phyloP scores from a whole-genome alignment of 768 basidiomycete species.

The Phylloporus sp. region DNA sequence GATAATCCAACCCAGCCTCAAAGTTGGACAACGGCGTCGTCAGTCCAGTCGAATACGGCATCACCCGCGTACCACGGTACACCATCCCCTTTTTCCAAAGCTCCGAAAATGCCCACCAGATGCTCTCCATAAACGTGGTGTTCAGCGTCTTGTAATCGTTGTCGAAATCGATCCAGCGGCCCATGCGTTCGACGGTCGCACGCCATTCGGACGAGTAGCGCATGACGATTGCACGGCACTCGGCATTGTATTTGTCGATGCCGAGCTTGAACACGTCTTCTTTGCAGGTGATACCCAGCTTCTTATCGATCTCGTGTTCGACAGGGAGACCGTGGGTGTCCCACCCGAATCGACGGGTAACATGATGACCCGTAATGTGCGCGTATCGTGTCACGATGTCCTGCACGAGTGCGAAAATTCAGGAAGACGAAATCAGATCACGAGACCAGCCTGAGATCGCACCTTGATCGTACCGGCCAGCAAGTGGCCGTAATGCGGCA shows the following conservation, averaged over 20 bases:
- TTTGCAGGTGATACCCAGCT: conserved; percentile 83
- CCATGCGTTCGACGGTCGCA: conserved; percentile 92
- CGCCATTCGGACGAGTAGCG: conserved; percentile 94
- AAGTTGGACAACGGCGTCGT: conserved; percentile 97
- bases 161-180: conserved; percentile 99
- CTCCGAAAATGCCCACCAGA: conserved; percentile 98
- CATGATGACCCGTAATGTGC: conserved; percentile 87
- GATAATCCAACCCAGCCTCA: conserved; percentile 88
- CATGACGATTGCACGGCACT: conserved; percentile 97
- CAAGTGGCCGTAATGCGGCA: conserved; percentile 94
- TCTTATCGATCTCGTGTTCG: conserved; percentile 99
- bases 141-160: conserved; percentile 99
- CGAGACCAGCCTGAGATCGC: conserved; percentile 22
- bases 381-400: conserved; percentile 98
- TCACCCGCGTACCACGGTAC: conserved; percentile 89
- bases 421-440: conserved; percentile 3
- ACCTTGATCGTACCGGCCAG: conserved; percentile 93
- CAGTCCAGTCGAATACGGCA: conserved; percentile 97
- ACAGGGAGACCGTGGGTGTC: conserved; percentile 98
- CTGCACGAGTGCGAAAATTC: conserved; percentile 37
- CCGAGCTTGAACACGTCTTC: conserved; percentile 94
- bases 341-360: conserved; percentile 95
- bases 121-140: conserved; percentile 90
- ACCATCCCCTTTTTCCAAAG: conserved; percentile 91
- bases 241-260: conserved; percentile 95